phyloP scores from a whole-genome alignment of 805 yeast genomes.

The Candida qinlingensis region DNA sequence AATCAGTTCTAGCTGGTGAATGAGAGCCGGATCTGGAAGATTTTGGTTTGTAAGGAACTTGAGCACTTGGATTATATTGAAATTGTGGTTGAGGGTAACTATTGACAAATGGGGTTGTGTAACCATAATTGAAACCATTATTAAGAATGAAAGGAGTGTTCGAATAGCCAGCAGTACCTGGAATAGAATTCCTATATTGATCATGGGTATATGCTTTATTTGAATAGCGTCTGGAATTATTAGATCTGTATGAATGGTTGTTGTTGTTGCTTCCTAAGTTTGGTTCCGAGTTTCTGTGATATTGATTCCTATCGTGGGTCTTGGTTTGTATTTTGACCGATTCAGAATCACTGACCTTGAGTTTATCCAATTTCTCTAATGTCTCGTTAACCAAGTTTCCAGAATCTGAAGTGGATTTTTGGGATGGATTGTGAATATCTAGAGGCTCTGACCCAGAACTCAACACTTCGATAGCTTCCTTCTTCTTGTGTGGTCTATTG shows the following conservation, averaged over 20 bases:
- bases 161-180: constrained; percentile 7
- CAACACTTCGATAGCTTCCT: neutral
- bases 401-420: neutral
- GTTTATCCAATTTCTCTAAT: neutral
- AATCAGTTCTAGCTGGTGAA: constrained; percentile 16
- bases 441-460: neutral
- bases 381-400: neutral
- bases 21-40: constrained; percentile 18
- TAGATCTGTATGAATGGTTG: neutral
- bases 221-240: constrained; percentile 5
- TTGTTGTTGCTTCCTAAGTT: constrained; percentile 1
- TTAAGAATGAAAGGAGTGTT: constrained; percentile 11
- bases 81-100: constrained; percentile 2
- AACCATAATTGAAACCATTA: constrained; percentile 13
- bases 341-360: neutral
- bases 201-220: constrained; percentile 7
- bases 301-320: neutral
- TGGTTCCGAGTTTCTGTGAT: constrained; percentile 1
- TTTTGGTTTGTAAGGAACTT: constrained; percentile 1
- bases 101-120: constrained; percentile 3
- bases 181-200: constrained; percentile 18
- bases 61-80: neutral
- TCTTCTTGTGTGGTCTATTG: neutral
- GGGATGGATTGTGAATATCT: neutral
- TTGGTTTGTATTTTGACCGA: neutral